Base-by-base conservation (phyloP, 2,329 filamentous ascomycete species). In the Clarireedia monteithiana region DNA sequence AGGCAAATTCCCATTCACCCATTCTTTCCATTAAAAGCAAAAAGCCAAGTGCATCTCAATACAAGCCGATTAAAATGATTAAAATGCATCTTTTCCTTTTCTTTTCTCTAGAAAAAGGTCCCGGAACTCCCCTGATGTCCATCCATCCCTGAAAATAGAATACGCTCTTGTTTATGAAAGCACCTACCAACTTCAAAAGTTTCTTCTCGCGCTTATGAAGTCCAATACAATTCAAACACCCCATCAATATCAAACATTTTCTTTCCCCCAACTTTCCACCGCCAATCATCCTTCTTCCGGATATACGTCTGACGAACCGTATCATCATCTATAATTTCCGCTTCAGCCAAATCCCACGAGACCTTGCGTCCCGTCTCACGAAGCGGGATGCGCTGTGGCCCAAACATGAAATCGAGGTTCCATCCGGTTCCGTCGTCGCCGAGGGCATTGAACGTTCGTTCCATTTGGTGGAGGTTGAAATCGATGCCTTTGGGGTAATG, bases 151-250 rank as follows among this genome's bases (percentile, higher is more conserved):
- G 17, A 7, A 30, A 30, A 30, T 30, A 30, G 2, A 30, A 30
- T 30, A 30, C 20, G 20, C 27, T 10, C 27, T 30, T 30, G 1
- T 30, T 6, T 7, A 30, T 9, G 27, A 30, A 30, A 30, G 27
- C 17, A 17, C 38, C 10, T 6, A 40, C 17, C 14, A 40, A n/a
- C 17, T 40, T 40, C 38, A 40, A 4, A 40, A 9, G 6, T 36
- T 36, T 12, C n/a, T 26, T 5, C 14, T 14, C 24, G 10, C 7
- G n/a, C 42, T 60, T 46, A 63, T 17, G 77, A 74, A 42, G 81
- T 70, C 80, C 79, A 83, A 52, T 82, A 74, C 56, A 83, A 70
- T 70, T 83, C 80, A 46, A 83, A 72, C 34, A 82, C 65, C 3
- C 79, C 79, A 63, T 83, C 80, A 17, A 75, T 71, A 51, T 74